A percentile compares a stretch with the other conserved stretches of the same genome.
These are phyloP conservation scores for Aphanocladium album DNA, from an alignment of 2,329 filamentous ascomycete genomes.

Conservation along the genomic window DNA sequence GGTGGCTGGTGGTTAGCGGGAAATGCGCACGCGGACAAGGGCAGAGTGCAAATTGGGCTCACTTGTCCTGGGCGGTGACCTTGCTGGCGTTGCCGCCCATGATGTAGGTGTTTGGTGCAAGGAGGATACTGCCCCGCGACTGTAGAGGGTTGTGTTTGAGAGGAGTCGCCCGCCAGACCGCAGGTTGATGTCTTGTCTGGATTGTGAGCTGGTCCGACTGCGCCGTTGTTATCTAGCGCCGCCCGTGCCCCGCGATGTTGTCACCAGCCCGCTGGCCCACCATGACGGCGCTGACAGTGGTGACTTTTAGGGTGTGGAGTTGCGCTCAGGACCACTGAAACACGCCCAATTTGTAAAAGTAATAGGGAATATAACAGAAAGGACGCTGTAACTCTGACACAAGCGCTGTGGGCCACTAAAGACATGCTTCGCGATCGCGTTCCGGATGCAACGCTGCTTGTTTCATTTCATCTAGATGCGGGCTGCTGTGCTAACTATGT, in stretches of 20 bases:
- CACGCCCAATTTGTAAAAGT: background rate
- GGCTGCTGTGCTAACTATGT: background rate
- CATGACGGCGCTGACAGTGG: background rate
- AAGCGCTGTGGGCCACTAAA: background rate
- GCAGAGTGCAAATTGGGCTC: slow-evolving; percentile 25
- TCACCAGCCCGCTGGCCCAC: background rate
- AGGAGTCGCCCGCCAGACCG: background rate
- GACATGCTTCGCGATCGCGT: background rate
- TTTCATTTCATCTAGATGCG: background rate
- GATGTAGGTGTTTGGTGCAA: slow-evolving; percentile 1
- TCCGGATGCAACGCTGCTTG: background rate
- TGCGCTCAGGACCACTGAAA: background rate
- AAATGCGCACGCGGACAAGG: slow-evolving; percentile 5
- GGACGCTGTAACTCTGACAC: background rate
- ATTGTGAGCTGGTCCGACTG: background rate
- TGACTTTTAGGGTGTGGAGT: background rate
- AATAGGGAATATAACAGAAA: background rate
- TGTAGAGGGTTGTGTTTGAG: background rate
- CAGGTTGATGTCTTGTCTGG: background rate
- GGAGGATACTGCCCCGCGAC: background rate
- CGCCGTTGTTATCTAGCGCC: background rate
- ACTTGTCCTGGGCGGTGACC: slow-evolving; percentile 79
- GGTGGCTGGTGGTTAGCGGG: slow-evolving; percentile 1
- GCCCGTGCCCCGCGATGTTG: slow-evolving; percentile 7
- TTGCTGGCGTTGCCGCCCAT: slow-evolving; percentile 56